These are phyloP conservation scores for Aspergillus hortae DNA, from an alignment of 2,329 filamentous ascomycete genomes.

Conservation along the genomic window DNA sequence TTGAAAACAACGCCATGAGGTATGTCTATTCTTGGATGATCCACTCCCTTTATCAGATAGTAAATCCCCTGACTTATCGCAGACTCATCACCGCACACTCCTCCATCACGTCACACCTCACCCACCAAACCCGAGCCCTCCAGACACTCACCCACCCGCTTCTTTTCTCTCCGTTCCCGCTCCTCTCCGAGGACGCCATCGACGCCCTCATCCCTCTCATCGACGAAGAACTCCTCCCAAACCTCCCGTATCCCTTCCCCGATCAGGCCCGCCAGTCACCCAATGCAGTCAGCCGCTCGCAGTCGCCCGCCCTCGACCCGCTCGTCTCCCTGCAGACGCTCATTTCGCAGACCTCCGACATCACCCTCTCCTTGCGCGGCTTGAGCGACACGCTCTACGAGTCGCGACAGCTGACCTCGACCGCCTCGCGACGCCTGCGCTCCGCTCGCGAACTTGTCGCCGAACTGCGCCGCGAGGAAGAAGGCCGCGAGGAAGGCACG, in stretches of 20 bases:
- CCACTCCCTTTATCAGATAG: background rate
- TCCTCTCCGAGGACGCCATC: constrained; percentile 51
- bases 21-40: constrained; percentile 24
- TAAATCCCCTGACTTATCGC: background rate
- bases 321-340: constrained; percentile 66
- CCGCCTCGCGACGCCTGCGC: constrained; percentile 73
- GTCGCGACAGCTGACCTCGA: constrained; percentile 81
- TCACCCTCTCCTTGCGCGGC: constrained; percentile 77
- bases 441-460: constrained; percentile 80
- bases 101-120: constrained; percentile 57
- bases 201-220: constrained; percentile 58
- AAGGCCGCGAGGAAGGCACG: constrained; percentile 76
- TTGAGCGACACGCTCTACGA: constrained; percentile 92
- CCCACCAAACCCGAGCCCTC: constrained; percentile 58
- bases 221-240: constrained; percentile 48
- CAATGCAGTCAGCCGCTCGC: constrained; percentile 28
- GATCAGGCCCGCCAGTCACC: constrained; percentile 25
- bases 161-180: constrained; percentile 54
- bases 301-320: constrained; percentile 37
- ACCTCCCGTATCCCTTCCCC: constrained; percentile 48
- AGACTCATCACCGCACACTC: constrained; percentile 58
- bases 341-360: constrained; percentile 66
- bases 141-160: constrained; percentile 57
- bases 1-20: constrained; percentile 56
- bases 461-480: constrained; percentile 79